Base-by-base conservation (phyloP, 1,139 yeast species). In the Saccharomyces pastorianus region DNA sequence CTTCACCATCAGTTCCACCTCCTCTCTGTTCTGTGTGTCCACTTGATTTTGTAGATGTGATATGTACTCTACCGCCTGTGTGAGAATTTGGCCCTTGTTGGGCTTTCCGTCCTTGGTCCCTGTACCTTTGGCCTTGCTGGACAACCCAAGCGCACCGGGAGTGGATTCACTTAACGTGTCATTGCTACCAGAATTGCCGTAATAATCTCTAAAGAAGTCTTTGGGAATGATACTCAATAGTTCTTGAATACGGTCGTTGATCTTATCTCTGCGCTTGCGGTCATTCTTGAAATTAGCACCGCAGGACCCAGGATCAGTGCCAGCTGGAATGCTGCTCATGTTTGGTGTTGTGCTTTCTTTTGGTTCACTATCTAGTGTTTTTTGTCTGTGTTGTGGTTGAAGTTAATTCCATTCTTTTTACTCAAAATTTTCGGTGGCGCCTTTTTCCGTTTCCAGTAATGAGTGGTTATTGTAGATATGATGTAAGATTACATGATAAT, bases 171-270 rank as follows among this genome's bases (percentile, higher is more conserved):
- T 77, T 13, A 38, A 20, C 60, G 54, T 38, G 38, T 62, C 59
- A 14, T 48, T 49, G 11, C 56, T 53, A 44, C 54, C 53, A 28
- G 53, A 46, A 32, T 56, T 50, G 57, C 61, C 50, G 41, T 62
- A 63, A 52, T 64, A 62, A 17, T 71, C 72, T 8, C 68, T 59
- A 53, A 83, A 85, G 61, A 84, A 81, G 46, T 79, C 80, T 13
- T 73, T 72, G 0, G 97, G 96, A 2, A 91, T 80, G 52, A 87
- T 70, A 1, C 79, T 75, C 51, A 89, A 78, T 48, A 91, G 75
- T 63, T 90, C 96, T 63, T 87, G 95, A 55, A 91, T 91, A 65
- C 85, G 84, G 52, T 89, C 96, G 66, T 90, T 90, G 69, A 91
- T 88, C 64, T 87, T 88, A 68, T 90, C 98, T 56, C 96, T 76